Evolutionary conservation across 371 early-diverging fungal genomes (phyloP).

Genomic region (Syncephalis plumigaleata): DNA sequence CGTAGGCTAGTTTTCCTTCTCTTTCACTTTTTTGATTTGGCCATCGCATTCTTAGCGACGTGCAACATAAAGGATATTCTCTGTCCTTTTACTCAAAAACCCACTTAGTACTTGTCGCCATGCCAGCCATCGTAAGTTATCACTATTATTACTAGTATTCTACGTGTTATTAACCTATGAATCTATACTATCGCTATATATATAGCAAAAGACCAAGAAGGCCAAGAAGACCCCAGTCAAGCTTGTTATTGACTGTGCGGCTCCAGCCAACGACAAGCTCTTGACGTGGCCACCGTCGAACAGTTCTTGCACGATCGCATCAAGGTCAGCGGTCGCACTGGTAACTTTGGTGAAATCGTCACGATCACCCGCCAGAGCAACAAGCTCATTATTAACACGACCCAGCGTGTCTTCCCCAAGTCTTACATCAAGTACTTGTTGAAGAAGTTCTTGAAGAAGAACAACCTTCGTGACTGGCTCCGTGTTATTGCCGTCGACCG

Average conservation of each 20-base stretch:
- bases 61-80: no score
- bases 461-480: conserved; percentile 96
- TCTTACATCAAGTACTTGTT: conserved; percentile 98
- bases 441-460: conserved; percentile 99
- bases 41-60: no score
- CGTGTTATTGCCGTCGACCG: conserved; percentile 87
- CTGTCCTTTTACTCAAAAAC: no score
- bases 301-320: conserved; percentile 96
- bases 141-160: no score
- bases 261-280: conserved; percentile 89
- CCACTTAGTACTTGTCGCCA: no score
- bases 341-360: conserved; percentile 84
- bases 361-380: conserved; percentile 61
- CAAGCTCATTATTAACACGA: conserved; percentile 61
- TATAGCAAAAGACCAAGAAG: not conserved
- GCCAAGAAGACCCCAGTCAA: conserved; percentile 32
- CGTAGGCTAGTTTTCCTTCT: no score
- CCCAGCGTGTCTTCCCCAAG: conserved; percentile 78
- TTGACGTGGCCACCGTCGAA: conserved; percentile 90
- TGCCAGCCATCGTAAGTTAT: no score
- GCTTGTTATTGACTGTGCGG: conserved; percentile 87
- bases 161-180: no score
- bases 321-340: conserved; percentile 93
- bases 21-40: no score
- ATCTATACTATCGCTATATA: no score